Base-by-base conservation (phyloP, 1,139 yeast species). In the Geotrichum klebahnii region DNA sequence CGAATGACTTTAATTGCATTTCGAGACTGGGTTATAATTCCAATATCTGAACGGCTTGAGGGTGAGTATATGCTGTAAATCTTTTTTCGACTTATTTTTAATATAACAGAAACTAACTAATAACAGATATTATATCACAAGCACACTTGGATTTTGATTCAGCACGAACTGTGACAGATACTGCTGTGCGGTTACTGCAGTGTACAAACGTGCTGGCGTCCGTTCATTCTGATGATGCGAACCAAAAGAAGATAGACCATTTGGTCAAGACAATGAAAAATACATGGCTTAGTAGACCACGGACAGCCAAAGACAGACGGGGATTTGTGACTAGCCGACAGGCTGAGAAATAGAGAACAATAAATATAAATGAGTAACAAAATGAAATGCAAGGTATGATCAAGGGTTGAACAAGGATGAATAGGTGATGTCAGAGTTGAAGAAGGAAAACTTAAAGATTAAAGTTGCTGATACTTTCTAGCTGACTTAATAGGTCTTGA, bases 381-480 rank as follows among this genome's bases (percentile, higher is more conserved):
- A 19, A 32, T 42, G 29, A 42, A 22, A 32, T n/a, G 38, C 6
- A 6, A 32, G n/a, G n/a, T n/a, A n/a, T 33, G 37, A 33, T n/a
- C 14, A 33, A 9, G 19, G 3, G 17, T 8, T 33, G 37, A 10
- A n/a, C n/a, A n/a, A n/a, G n/a, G n/a, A n/a, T n/a, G 19, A 6
- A 28, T 28, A 12, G 31, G 8, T 8, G 36, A 33, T n/a, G 36
- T 14, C n/a, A 8, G 19, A 8, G 19, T 36, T 14, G 23, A 36
- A 36, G 22, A 6, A 2, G 31, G 2, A 14, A 31, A n/a, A n/a
- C 4, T 48, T 55, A 71, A 38, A 78, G 61, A 20, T 69, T 76
- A 69, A 80, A 76, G 2, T 77, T 81, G 8, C 76, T 73, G 44
- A 82, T 75, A 61, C 78, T 58, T 53, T 82, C 87, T 55, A 84